phyloP scores from a whole-genome alignment of 176 grass and related monocot genomes.

The Oryza longistaminata region DNA sequence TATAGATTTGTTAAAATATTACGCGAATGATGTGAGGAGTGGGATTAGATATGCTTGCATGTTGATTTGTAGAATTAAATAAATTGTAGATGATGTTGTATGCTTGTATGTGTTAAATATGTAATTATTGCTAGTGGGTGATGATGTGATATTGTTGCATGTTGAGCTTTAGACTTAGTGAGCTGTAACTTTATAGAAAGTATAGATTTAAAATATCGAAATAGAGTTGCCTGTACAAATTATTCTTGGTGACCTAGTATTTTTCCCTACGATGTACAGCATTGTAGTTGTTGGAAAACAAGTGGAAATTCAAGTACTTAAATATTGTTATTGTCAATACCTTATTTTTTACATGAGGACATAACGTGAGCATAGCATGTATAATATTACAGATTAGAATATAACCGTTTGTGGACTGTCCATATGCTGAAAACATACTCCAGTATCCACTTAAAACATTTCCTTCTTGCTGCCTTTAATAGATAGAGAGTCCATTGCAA shows the following conservation, averaged over 20 bases:
- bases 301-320: background rate
- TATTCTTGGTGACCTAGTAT: background rate
- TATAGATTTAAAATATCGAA: background rate
- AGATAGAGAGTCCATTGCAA: constrained; percentile 98
- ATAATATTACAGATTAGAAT: constrained; percentile 9
- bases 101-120: too few relatives aligned
- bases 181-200: too few relatives aligned
- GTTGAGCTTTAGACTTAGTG: too few relatives aligned
- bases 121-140: too few relatives aligned
- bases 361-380: background rate
- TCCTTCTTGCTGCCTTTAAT: constrained; percentile 18
- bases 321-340: background rate
- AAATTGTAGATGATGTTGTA: too few relatives aligned
- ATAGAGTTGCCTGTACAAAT: background rate
- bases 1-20: too few relatives aligned
- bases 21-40: too few relatives aligned
- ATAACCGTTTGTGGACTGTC: background rate
- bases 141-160: too few relatives aligned
- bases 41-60: too few relatives aligned
- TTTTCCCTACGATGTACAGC: background rate
- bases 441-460: constrained; percentile 29
- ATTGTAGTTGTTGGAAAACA: constrained; percentile 22
- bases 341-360: background rate
- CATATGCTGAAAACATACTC: background rate
- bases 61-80: too few relatives aligned